Evolutionary conservation across 2,329 filamentous ascomycete genomes (phyloP).

Genomic region (Sporothrix humicola): DNA sequence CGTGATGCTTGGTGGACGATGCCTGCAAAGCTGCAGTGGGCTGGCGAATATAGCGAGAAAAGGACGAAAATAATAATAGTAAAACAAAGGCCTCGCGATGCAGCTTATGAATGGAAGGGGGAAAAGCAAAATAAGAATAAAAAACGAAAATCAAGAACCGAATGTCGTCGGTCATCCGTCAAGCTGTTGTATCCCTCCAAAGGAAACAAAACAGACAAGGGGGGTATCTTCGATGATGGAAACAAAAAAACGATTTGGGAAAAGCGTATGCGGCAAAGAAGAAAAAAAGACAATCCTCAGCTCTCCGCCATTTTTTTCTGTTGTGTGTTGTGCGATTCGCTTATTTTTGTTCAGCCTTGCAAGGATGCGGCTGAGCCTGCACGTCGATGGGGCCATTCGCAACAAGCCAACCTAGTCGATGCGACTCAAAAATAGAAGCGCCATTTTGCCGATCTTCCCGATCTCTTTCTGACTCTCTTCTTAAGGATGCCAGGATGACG

Average conservation of each 20-base stretch:
- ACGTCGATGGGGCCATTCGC: background rate
- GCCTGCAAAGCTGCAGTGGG: background rate
- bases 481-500: background rate
- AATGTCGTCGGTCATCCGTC: background rate
- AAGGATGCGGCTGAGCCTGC: constrained; percentile 19
- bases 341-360: constrained; percentile 1
- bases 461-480: background rate
- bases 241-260: background rate
- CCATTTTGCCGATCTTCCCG: background rate
- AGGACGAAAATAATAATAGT: background rate
- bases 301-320: background rate
- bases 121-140: background rate
- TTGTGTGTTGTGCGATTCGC: background rate
- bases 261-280: background rate
- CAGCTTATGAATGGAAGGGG: background rate
- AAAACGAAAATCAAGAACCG: background rate
- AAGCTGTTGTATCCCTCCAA: background rate
- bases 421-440: constrained; percentile 5
- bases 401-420: background rate
- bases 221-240: constrained; percentile 24
- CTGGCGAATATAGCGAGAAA: background rate
- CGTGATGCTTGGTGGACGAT: background rate
- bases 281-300: background rate
- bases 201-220: background rate
- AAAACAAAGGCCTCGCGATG: background rate